phyloP scores from a whole-genome alignment of 75 land plant species.

The Pinus albicaulis region DNA sequence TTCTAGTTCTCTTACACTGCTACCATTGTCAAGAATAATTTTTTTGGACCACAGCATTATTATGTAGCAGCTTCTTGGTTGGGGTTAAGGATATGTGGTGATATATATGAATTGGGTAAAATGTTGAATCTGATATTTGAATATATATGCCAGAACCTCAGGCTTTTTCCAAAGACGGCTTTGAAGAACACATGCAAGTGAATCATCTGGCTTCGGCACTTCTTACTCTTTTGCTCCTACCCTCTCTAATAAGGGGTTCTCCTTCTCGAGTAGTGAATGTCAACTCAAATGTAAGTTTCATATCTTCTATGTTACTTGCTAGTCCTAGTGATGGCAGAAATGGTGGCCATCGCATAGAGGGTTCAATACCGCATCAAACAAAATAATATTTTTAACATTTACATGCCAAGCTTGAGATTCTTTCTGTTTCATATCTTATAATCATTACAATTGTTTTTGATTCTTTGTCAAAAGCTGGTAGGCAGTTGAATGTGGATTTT shows the following conservation, averaged over 20 bases:
- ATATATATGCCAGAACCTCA: conserved; percentile 56
- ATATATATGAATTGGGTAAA: too few species aligned
- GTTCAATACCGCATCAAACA: background rate
- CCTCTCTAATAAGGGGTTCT: conserved; percentile 85
- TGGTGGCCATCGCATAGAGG: background rate
- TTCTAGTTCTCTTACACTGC: background rate
- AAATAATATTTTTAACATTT: background rate
- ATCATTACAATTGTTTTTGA: background rate
- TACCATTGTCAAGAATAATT: background rate
- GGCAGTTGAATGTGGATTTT: background rate
- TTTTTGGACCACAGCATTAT: background rate
- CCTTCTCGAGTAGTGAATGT: conserved; percentile 93
- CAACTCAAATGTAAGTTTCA: conserved; percentile 82
- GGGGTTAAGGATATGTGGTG: background rate
- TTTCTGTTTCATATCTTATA: background rate
- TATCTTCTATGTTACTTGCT: background rate
- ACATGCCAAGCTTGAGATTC: background rate
- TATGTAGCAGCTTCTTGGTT: background rate
- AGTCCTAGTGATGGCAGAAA: background rate
- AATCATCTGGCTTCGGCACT: conserved; percentile 93
- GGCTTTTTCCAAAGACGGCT: conserved; percentile 81
- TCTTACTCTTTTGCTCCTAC: conserved; percentile 83
- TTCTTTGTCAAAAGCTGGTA: conserved; percentile 2
- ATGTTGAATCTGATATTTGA: conserved; percentile 3
- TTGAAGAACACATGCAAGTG: conserved; percentile 97